phyloP scores from a whole-genome alignment of 306 rosid genomes.

The Mimosa bimucronata region DNA sequence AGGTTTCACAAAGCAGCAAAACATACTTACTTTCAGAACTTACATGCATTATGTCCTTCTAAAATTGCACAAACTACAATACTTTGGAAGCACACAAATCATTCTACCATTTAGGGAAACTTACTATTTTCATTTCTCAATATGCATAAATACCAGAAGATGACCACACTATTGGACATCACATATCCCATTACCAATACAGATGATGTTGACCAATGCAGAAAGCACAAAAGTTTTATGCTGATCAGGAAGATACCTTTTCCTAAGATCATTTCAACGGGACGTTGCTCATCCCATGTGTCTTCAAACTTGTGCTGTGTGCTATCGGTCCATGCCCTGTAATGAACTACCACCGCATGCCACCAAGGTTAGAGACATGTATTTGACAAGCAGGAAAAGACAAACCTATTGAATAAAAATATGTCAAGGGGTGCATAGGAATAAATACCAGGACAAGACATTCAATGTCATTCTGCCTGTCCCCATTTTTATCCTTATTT shows the following conservation, averaged over 20 bases:
- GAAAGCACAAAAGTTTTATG: conserved; percentile 6
- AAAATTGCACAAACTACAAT: conserved; percentile 3
- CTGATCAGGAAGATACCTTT: conserved; percentile 60
- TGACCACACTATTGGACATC: conserved; percentile 15
- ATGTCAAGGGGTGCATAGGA: conserved; percentile 11
- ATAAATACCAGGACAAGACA: not conserved
- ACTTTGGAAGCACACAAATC: conserved; percentile 4
- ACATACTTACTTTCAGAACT: not conserved
- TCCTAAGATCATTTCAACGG: conserved; percentile 76
- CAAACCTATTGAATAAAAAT: conserved; percentile 18
- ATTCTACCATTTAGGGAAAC: not conserved
- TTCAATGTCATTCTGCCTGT: not conserved
- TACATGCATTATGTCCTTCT: not conserved
- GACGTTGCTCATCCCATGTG: conserved; percentile 88
- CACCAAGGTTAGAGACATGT: conserved; percentile 30
- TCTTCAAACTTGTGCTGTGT: conserved; percentile 91
- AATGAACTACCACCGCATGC: conserved; percentile 65
- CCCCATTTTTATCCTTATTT: not conserved
- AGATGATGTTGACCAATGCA: conserved; percentile 10
- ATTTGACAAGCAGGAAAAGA: conserved; percentile 22
- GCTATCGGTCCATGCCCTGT: conserved; percentile 91
- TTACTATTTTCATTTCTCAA: not conserved
- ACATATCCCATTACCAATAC: conserved; percentile 7
- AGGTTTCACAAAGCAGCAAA: conserved; percentile 4
- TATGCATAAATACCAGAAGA: conserved; percentile 12